phyloP scores from a whole-genome alignment of 371 early-diverging fungal genomes.

The Phascolomyces articulosus region DNA sequence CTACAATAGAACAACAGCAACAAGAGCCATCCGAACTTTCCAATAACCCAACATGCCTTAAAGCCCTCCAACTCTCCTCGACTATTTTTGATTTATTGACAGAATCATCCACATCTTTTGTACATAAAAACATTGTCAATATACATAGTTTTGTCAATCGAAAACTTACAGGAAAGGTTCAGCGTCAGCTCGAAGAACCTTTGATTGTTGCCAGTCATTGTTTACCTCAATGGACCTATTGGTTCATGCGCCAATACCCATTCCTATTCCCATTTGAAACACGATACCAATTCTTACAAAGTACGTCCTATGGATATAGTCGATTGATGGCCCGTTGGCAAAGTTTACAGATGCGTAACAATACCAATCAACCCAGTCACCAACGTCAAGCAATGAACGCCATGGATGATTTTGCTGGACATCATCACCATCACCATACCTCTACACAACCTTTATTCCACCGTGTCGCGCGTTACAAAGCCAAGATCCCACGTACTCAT shows the following conservation, averaged over 20 bases:
- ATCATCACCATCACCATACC: slow-evolving; percentile 22
- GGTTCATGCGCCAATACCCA: slow-evolving; percentile 63
- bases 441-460: slow-evolving; percentile 63
- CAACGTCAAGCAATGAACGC: neutral
- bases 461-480: slow-evolving; percentile 77
- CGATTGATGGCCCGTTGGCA: slow-evolving; percentile 71
- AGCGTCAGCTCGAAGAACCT: slow-evolving; percentile 83
- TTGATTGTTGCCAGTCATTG: slow-evolving; percentile 80
- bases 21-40: neutral
- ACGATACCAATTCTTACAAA: slow-evolving; percentile 74
- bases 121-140: neutral
- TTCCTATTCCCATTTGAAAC: slow-evolving; percentile 86
- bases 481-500: slow-evolving; percentile 74
- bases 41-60: slow-evolving; percentile 2
- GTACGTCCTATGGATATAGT: slow-evolving; percentile 84
- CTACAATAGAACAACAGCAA: neutral
- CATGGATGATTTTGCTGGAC: neutral
- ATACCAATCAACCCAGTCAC: slow-evolving; percentile 31
- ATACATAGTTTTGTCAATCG: slow-evolving; percentile 48
- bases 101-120: neutral
- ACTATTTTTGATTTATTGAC: neutral
- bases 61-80: slow-evolving; percentile 1
- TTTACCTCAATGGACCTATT: slow-evolving; percentile 77
- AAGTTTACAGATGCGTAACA: slow-evolving; percentile 42
- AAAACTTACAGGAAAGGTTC: slow-evolving; percentile 80